phyloP scores from a whole-genome alignment of 306 rosid species.

The Quercus alba region DNA sequence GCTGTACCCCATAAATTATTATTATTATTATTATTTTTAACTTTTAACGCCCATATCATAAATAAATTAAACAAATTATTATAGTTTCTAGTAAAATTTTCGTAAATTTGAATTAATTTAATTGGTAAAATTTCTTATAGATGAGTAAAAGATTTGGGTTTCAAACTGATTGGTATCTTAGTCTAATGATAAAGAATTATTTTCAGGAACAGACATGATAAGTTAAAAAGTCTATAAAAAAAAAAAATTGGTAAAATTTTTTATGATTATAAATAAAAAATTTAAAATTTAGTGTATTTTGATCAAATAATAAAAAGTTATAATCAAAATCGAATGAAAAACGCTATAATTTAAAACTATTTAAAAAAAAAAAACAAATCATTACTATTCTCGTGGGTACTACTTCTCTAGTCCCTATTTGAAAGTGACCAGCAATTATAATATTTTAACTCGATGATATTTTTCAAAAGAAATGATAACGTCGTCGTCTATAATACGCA shows the following conservation, averaged over 20 bases:
- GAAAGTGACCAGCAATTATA: constrained; percentile 10
- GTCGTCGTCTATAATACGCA: constrained; percentile 29
- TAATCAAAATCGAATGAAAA: fast-evolving
- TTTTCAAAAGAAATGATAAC: background rate
- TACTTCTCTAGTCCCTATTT: constrained; percentile 16
- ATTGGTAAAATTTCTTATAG: fast-evolving
- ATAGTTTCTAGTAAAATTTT: no score
- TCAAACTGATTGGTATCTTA: fast-evolving
- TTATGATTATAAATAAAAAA: no score
- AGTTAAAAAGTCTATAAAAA: fast-evolving
- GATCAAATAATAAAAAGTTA: fast-evolving
- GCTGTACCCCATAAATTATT: no score
- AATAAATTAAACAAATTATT: no score
- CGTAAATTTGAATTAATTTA: fast-evolving
- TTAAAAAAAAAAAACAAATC: no score
- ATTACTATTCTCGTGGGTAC: background rate
- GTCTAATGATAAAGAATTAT: fast-evolving
- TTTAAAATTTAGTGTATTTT: fast-evolving
- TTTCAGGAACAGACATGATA: fast-evolving
- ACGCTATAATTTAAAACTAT: fast-evolving
- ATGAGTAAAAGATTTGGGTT: no score
- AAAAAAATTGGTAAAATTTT: no score
- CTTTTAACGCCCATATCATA: no score
- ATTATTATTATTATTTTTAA: no score
- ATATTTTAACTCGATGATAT: no score